A percentile compares a stretch with the other conserved stretches of the same genome.
Conservation (phyloP, 2,329 filamentous ascomycete genomes). For the Epichloe amarillans region DNA sequence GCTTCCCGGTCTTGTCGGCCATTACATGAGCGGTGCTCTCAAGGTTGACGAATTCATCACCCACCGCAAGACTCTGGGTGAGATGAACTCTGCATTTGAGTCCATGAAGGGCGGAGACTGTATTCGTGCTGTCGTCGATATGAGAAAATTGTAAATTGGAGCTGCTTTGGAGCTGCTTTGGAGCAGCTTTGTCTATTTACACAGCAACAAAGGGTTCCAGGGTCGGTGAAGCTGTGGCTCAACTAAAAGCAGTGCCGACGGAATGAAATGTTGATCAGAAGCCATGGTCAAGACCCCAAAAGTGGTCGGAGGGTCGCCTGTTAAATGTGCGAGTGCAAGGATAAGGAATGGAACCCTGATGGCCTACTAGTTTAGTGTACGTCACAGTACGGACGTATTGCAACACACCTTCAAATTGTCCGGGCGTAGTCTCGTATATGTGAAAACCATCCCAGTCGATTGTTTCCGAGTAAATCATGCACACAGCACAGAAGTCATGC, state of each 20-base stretch:
- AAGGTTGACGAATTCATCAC: constrained; percentile 99
- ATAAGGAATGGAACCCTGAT: background rate
- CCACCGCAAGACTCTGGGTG: constrained; percentile 67
- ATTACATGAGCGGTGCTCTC: constrained; percentile 79
- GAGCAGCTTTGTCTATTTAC: background rate
- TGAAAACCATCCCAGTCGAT: background rate
- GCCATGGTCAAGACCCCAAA: background rate
- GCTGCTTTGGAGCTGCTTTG: background rate
- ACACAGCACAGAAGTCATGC: no score
- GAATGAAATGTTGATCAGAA: background rate
- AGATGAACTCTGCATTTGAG: constrained; percentile 83
- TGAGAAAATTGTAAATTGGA: constrained; percentile 27
- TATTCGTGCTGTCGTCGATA: constrained; percentile 82
- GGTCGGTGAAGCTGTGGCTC: background rate
- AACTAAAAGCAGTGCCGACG: background rate
- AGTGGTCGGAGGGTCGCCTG: background rate
- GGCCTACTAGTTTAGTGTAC: background rate
- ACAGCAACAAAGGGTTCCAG: background rate
- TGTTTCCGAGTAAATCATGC: background rate
- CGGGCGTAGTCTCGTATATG: background rate
- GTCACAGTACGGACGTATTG: background rate
- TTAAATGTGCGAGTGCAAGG: background rate
- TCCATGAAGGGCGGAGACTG: constrained; percentile 95
- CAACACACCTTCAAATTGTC: background rate
- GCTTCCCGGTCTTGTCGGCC: constrained; percentile 71